These are phyloP conservation scores for Amanita brunnescens DNA, from an alignment of 768 basidiomycete genomes.

Conservation along the genomic window DNA sequence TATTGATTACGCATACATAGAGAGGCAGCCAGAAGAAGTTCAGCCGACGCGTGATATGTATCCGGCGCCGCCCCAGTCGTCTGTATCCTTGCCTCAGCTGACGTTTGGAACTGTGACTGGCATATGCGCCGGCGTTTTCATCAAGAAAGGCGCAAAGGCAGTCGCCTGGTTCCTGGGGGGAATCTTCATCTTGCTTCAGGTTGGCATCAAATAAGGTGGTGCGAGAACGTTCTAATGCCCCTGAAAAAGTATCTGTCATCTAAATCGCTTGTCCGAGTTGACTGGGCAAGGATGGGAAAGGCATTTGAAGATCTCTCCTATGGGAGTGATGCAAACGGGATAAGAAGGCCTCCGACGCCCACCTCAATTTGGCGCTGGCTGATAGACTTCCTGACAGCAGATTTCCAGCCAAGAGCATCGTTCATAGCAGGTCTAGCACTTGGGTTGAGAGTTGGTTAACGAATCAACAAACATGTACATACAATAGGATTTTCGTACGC, in stretches of 20 bases:
- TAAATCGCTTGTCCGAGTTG: slow-evolving; percentile 60
- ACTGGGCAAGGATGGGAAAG: slow-evolving; percentile 61
- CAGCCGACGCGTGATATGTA: slow-evolving; percentile 7
- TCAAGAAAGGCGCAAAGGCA: slow-evolving; percentile 88
- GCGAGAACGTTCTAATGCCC: background rate
- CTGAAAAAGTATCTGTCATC: slow-evolving; percentile 67
- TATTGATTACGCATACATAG: background rate
- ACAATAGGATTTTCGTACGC: background rate
- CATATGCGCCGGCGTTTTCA: slow-evolving; percentile 84
- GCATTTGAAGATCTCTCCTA: slow-evolving; percentile 73
- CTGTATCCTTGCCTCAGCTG: slow-evolving; percentile 73
- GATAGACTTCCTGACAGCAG: slow-evolving; percentile 79
- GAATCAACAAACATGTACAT: slow-evolving; percentile 6
- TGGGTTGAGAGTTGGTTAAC: slow-evolving; percentile 73
- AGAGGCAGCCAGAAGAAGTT: background rate
- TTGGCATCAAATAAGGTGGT: slow-evolving; percentile 22
- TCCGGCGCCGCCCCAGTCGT: slow-evolving; percentile 59
- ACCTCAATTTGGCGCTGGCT: slow-evolving; percentile 57
- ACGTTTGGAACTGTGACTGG: slow-evolving; percentile 86
- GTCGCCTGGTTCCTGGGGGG: slow-evolving; percentile 86
- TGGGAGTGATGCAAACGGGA: slow-evolving; percentile 47
- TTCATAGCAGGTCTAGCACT: slow-evolving; percentile 79
- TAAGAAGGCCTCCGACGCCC: slow-evolving; percentile 53
- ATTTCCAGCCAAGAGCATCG: slow-evolving; percentile 86
- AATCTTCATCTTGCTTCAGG: slow-evolving; percentile 86